These are phyloP conservation scores for Hymenoscyphus linearis DNA, from an alignment of 2,329 filamentous ascomycete species.

Conservation along the genomic window DNA sequence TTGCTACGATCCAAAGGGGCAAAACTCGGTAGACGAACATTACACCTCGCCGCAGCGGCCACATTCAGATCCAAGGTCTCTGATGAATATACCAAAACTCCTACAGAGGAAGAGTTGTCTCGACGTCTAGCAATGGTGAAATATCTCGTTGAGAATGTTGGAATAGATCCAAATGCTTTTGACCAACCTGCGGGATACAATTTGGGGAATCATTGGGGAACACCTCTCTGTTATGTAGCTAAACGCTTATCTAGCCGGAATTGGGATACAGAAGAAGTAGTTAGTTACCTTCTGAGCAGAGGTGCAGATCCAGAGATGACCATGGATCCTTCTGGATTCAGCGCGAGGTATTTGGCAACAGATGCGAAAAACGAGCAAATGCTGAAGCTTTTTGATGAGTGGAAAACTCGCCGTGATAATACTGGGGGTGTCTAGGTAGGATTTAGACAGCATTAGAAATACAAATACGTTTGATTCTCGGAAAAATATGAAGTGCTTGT, in stretches of 20 bases:
- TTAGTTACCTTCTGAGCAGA: not conserved
- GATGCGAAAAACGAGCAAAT: not conserved
- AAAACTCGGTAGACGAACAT: not conserved
- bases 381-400: not conserved
- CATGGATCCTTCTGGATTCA: not conserved
- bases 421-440: not conserved
- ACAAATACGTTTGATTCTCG: no score
- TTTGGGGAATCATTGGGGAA: conserved; percentile 1
- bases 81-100: not conserved
- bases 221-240: not conserved
- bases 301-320: not conserved
- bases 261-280: not conserved
- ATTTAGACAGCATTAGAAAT: no score
- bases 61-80: not conserved
- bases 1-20: not conserved
- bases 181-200: not conserved
- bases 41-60: not conserved
- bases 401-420: not conserved
- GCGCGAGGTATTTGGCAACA: not conserved
- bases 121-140: not conserved
- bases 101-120: not conserved
- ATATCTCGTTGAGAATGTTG: not conserved
- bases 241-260: not conserved
- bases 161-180: not conserved
- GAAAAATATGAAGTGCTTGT: no score